Evolutionary conservation across 768 basidiomycete species (phyloP).

Genomic region (Cystofilobasidium bisporidii): DNA sequence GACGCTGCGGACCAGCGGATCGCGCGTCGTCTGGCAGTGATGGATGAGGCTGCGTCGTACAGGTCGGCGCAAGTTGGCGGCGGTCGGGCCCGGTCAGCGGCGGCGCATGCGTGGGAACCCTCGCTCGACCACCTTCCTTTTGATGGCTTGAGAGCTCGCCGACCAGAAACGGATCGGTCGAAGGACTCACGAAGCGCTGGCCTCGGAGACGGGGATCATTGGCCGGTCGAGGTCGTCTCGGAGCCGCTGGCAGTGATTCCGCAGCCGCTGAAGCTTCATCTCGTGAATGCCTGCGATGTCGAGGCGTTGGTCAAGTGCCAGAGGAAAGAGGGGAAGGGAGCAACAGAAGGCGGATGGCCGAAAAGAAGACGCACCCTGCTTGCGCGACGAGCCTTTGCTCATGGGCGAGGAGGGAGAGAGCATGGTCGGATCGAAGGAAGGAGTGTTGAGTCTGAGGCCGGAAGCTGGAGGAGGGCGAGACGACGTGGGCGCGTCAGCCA

Average conservation of each 20-base stretch:
- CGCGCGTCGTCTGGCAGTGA: neutral
- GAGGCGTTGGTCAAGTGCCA: neutral
- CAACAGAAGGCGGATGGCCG: neutral
- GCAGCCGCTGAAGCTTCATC: neutral
- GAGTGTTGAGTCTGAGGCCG: neutral
- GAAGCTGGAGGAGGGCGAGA: too few relatives aligned
- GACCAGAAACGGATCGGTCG: neutral
- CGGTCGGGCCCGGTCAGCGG: too few relatives aligned
- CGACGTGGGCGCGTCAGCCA: too few relatives aligned
- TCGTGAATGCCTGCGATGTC: neutral
- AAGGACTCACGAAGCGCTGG: neutral
- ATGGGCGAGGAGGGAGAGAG: neutral
- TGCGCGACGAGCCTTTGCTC: neutral
- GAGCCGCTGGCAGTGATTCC: neutral
- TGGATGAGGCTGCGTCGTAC: neutral
- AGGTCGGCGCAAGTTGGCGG: too few relatives aligned
- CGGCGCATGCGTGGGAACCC: too few relatives aligned
- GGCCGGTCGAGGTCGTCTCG: neutral
- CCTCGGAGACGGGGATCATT: neutral
- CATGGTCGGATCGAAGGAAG: neutral
- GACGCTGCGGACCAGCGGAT: neutral
- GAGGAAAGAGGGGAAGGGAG: neutral
- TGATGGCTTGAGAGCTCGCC: too few relatives aligned
- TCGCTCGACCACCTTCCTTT: too few relatives aligned
- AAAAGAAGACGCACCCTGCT: neutral